phyloP scores from a whole-genome alignment of 306 rosid genomes.

The Cicer judaicum region DNA sequence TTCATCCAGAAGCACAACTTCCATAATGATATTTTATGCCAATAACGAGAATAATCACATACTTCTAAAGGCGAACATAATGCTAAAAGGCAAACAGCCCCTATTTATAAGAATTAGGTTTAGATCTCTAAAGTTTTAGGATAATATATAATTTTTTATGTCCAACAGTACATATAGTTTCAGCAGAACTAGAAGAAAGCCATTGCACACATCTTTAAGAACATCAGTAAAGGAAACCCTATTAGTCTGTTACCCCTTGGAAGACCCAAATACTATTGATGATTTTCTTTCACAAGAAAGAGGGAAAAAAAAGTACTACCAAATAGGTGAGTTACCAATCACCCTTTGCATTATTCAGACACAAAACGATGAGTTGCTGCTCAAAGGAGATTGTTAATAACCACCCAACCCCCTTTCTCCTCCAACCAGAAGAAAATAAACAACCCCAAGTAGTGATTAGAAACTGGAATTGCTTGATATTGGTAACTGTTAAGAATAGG shows the following conservation, averaged over 20 bases:
- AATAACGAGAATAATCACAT: slow-evolving; percentile 10
- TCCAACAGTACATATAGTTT: slow-evolving; percentile 5
- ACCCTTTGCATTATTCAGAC: slow-evolving; percentile 1
- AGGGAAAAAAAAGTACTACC: neutral
- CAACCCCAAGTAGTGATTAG: neutral
- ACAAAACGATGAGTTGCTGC: neutral
- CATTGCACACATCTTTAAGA: neutral
- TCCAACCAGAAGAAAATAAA: slow-evolving; percentile 8
- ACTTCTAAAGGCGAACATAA: slow-evolving; percentile 31
- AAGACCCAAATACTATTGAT: neutral
- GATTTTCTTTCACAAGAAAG: neutral
- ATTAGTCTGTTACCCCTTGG: neutral
- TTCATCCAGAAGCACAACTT: slow-evolving; percentile 30
- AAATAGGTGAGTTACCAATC: neutral
- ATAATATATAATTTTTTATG: slow-evolving; percentile 4
- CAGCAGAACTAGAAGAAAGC: slow-evolving; percentile 7
- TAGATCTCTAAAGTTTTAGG: slow-evolving; percentile 15
- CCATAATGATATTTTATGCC: slow-evolving; percentile 31
- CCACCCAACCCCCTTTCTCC: slow-evolving; percentile 2
- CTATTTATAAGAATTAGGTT: slow-evolving; percentile 31
- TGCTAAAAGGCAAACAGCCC: slow-evolving; percentile 4
- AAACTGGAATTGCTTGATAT: slow-evolving; percentile 7
- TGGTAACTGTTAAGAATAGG: slow-evolving; percentile 15
- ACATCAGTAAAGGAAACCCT: neutral
- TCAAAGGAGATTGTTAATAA: slow-evolving; percentile 19